Conservation (phyloP, 176 grass and related monocot genomes). For the Themeda triandra region DNA sequence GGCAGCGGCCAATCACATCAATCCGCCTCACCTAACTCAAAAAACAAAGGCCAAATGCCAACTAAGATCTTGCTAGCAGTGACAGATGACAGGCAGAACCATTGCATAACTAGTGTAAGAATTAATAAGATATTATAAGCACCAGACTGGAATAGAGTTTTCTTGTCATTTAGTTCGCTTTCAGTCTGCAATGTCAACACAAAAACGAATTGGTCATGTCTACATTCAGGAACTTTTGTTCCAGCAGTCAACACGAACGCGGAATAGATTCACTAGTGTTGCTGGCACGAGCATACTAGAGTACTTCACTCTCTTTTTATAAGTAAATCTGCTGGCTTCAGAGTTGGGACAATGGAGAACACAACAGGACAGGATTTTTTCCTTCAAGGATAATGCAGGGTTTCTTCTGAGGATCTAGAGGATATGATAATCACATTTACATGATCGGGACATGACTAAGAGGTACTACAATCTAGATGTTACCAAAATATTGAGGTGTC, state of each 20-base stretch:
- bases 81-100: not conserved
- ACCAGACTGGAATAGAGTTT: not conserved
- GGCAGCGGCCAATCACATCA: not conserved
- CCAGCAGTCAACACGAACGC: not conserved
- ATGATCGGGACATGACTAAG: not conserved
- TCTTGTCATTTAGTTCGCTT: not conserved
- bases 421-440: conserved; percentile 14
- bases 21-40: conserved; percentile 3
- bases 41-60: not conserved
- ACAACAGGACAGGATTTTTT: not conserved
- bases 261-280: not conserved
- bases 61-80: not conserved
- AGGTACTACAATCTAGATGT: not conserved
- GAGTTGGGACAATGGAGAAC: conserved; percentile 1
- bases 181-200: not conserved
- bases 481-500: not conserved
- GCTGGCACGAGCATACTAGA: not conserved
- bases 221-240: conserved; percentile 1
- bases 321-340: not conserved
- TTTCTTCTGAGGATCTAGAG: not conserved
- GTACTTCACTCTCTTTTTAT: not conserved
- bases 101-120: not conserved
- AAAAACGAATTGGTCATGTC: not conserved
- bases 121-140: not conserved
- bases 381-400: not conserved